These are phyloP conservation scores for Hebeloma cylindrosporum DNA, from an alignment of 768 basidiomycete genomes.

Conservation along the genomic window DNA sequence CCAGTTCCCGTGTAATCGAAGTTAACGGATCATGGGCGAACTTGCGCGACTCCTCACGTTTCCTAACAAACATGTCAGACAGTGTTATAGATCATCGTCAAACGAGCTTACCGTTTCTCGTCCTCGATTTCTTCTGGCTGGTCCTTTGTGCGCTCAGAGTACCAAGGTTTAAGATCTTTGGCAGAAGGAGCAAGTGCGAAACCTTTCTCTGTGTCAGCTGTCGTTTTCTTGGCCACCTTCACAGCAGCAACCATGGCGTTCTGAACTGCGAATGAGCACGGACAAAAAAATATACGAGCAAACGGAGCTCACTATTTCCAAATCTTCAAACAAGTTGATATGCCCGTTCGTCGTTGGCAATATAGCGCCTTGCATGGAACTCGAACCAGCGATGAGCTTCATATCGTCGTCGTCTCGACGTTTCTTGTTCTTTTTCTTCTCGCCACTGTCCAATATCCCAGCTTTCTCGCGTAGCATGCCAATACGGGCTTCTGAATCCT, in stretches of 20 bases:
- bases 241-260: constrained; percentile 46
- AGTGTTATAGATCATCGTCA: not conserved
- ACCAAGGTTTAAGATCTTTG: constrained; percentile 85
- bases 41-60: constrained; percentile 64
- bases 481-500: constrained; percentile 84
- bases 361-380: constrained; percentile 33
- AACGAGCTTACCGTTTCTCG: constrained; percentile 22
- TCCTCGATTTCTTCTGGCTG: constrained; percentile 31
- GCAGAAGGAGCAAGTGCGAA: constrained; percentile 69
- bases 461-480: constrained; percentile 62
- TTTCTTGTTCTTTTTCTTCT: constrained; percentile 37
- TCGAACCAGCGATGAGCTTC: constrained; percentile 32
- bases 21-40: constrained; percentile 70
- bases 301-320: constrained; percentile 58
- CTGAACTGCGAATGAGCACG: constrained; percentile 39
- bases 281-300: not conserved
- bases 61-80: constrained; percentile 36
- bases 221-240: constrained; percentile 48
- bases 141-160: constrained; percentile 39
- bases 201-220: constrained; percentile 66
- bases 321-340: constrained; percentile 81
- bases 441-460: constrained; percentile 33
- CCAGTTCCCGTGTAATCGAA: constrained; percentile 67
- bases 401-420: constrained; percentile 38
- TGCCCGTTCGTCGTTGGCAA: constrained; percentile 59